Evolutionary conservation across 1,284 basidiomycete species (phyloP).

Genomic region (Ustilago curta): DNA sequence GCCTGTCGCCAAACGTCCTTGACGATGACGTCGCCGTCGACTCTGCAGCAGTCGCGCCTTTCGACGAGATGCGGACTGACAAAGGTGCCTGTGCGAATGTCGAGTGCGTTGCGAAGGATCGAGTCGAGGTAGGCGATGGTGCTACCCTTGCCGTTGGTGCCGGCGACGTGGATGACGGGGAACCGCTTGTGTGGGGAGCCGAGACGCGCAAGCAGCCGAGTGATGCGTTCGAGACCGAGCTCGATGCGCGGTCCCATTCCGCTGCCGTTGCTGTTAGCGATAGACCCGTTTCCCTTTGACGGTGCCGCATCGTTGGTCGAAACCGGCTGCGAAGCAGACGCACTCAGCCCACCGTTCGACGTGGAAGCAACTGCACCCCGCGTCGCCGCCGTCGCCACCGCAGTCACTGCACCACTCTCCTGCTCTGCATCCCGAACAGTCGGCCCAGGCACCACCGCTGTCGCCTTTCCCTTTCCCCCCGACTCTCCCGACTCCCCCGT

Average conservation of each 20-base stretch:
- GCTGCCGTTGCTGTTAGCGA: constrained; percentile 4
- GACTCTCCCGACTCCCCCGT: constrained; percentile 1
- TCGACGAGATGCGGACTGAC: constrained; percentile 91
- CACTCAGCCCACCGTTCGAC: background rate
- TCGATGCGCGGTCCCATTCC: constrained; percentile 73
- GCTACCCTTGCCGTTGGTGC: constrained; percentile 98
- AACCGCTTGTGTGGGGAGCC: constrained; percentile 75
- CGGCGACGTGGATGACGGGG: constrained; percentile 90
- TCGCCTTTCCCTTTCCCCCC: background rate
- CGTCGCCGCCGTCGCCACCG: background rate
- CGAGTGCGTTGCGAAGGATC: constrained; percentile 74
- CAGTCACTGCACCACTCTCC: constrained; percentile 1
- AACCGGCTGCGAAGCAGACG: background rate
- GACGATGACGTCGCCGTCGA: constrained; percentile 76
- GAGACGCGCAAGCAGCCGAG: constrained; percentile 75
- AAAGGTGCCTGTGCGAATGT: constrained; percentile 81
- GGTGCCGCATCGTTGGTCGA: background rate
- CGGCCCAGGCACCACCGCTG: background rate
- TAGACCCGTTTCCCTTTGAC: constrained; percentile 13
- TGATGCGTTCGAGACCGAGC: constrained; percentile 81
- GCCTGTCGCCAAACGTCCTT: constrained; percentile 73
- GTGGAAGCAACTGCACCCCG: background rate
- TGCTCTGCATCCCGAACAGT: background rate
- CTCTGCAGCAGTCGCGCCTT: constrained; percentile 80
- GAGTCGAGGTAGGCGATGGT: constrained; percentile 86